A percentile compares a stretch with the other conserved stretches of the same genome.
Evolutionary conservation across 139 green algal species (phyloP).

Genomic region (Tetratostichococcus sp.): DNA sequence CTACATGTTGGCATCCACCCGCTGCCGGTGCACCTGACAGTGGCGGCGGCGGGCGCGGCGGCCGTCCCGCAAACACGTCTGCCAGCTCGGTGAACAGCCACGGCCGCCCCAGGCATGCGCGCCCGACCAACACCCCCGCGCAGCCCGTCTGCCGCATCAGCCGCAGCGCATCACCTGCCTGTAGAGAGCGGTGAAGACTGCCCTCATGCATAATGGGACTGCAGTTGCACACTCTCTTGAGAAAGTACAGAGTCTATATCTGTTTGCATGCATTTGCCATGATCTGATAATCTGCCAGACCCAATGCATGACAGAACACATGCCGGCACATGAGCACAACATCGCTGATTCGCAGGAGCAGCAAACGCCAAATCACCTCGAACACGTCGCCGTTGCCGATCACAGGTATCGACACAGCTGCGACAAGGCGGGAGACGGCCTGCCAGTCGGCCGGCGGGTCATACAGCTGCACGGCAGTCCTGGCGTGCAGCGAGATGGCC

Average conservation of each 20-base stretch:
- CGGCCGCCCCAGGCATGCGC: conserved; percentile 33
- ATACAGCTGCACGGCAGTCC: conserved; percentile 52
- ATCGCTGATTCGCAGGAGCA: no score
- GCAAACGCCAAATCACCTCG: no score
- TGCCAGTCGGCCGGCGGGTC: conserved; percentile 35
- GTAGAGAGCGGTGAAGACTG: no score
- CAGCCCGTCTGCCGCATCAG: conserved; percentile 1
- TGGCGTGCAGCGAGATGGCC: conserved; percentile 42
- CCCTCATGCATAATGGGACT: no score
- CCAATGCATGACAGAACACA: no score
- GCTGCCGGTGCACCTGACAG: conserved; percentile 24
- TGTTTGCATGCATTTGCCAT: no score
- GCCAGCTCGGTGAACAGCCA: conserved; percentile 33
- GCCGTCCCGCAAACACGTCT: conserved; percentile 5
- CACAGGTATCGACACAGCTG: conserved; percentile 31
- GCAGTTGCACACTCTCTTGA: no score
- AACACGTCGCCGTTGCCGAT: conserved; percentile 55
- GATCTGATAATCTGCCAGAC: no score
- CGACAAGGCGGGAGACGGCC: conserved; percentile 32
- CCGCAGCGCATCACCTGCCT: conserved; percentile 14
- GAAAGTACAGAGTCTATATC: no score
- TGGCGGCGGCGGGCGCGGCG: conserved; percentile 2
- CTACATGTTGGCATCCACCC: no score
- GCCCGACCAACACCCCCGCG: conserved; percentile 41
- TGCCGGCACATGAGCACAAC: no score